Evolutionary conservation across 257 asterid species (phyloP).

Genomic region (Solanum okadae): DNA sequence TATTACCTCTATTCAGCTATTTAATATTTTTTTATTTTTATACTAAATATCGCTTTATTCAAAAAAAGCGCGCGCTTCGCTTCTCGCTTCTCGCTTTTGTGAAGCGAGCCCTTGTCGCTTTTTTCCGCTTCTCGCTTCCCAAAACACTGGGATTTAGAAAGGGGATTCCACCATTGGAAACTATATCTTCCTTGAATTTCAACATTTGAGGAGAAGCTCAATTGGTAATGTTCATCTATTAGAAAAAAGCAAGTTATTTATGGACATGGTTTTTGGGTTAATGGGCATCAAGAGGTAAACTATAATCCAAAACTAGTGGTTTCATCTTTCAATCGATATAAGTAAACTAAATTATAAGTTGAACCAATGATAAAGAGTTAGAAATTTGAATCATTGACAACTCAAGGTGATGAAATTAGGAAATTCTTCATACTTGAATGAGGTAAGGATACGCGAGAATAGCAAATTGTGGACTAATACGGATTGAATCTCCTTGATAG

Average conservation of each 20-base stretch:
- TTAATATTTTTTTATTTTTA: too few relatives aligned
- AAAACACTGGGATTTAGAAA: neutral
- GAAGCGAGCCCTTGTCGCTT: too few relatives aligned
- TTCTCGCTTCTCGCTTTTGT: too few relatives aligned
- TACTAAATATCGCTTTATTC: too few relatives aligned
- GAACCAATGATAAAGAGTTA: neutral
- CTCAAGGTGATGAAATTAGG: neutral
- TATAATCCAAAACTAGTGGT: neutral
- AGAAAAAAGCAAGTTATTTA: neutral
- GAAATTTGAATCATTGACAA: neutral
- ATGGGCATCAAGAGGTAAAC: neutral
- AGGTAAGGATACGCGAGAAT: neutral
- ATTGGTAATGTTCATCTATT: neutral
- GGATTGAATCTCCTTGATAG: neutral
- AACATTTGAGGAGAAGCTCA: neutral
- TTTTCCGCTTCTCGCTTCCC: too few relatives aligned
- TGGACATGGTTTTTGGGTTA: neutral
- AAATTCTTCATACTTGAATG: neutral
- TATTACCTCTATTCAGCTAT: too few relatives aligned
- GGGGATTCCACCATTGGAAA: neutral
- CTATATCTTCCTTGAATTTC: neutral
- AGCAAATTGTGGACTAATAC: neutral
- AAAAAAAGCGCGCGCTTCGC: too few relatives aligned
- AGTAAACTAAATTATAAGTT: neutral
- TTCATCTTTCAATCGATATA: neutral